Conservation (phyloP, 2,329 filamentous ascomycete species). For the Calonectria pseudoturangicola region DNA sequence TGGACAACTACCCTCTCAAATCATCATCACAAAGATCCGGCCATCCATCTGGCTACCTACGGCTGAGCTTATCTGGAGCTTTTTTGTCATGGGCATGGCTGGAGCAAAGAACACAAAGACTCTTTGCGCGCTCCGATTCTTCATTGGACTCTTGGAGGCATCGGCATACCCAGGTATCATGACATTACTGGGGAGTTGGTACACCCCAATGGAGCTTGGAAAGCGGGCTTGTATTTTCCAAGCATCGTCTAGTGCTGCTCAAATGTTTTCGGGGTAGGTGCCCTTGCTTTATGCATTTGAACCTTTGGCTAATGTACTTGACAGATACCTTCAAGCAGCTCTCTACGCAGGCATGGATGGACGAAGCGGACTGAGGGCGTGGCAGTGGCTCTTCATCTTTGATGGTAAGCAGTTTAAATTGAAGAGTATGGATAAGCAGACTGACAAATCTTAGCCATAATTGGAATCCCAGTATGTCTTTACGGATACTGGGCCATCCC, state of each 20-base stretch:
- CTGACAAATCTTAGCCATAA: constrained; percentile 44
- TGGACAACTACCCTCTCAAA: constrained; percentile 60
- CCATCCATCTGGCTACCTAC: constrained; percentile 62
- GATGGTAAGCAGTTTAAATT: constrained; percentile 55
- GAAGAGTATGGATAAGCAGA: no score
- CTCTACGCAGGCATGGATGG: constrained; percentile 64
- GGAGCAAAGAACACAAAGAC: constrained; percentile 59
- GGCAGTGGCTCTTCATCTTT: constrained; percentile 69
- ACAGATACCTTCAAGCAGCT: constrained; percentile 63
- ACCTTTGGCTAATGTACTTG: background rate
- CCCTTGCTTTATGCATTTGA: accelerated
- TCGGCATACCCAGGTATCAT: constrained; percentile 60
- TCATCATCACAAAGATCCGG: constrained; percentile 61
- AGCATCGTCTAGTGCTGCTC: constrained; percentile 60
- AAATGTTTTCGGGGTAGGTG: constrained; percentile 63
- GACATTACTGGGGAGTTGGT: constrained; percentile 63
- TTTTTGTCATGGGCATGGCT: constrained; percentile 60
- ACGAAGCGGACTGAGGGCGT: constrained; percentile 60
- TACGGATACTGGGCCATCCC: constrained; percentile 60
- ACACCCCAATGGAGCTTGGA: constrained; percentile 62
- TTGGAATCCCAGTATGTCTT: constrained; percentile 57
- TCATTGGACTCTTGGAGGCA: constrained; percentile 61
- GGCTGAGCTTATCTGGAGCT: constrained; percentile 56
- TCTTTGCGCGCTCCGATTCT: constrained; percentile 62
- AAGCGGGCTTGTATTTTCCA: constrained; percentile 65